Evolutionary conservation across 116 monocot genomes (phyloP).

Genomic region (Iris pallida): DNA sequence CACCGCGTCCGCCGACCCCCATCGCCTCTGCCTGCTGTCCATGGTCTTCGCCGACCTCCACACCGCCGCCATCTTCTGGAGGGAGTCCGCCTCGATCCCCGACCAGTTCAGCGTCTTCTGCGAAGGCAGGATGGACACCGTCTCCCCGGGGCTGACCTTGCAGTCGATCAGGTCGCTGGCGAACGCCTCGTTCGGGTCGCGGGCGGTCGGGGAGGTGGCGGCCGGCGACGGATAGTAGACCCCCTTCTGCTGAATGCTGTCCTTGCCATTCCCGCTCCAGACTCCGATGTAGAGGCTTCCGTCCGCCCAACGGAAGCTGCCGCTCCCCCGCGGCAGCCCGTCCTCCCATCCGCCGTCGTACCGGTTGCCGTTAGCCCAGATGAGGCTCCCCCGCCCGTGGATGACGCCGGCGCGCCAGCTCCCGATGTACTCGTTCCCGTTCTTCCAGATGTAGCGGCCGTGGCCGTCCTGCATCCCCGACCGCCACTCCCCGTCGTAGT

Average conservation of each 20-base stretch:
- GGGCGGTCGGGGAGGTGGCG: constrained; percentile 14
- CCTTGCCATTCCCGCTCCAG: constrained; percentile 14
- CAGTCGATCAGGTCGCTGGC: constrained; percentile 26
- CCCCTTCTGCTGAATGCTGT: constrained; percentile 29
- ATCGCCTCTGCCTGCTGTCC: constrained; percentile 1
- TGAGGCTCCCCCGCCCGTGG: constrained; percentile 25
- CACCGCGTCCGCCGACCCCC: constrained; percentile 19
- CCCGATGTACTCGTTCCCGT: constrained; percentile 44
- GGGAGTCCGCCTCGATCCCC: constrained; percentile 13
- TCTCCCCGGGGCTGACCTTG: constrained; percentile 28
- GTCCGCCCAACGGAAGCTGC: constrained; percentile 47
- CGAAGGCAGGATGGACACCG: constrained; percentile 26
- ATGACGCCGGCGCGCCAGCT: constrained; percentile 34
- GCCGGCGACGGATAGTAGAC: constrained; percentile 41
- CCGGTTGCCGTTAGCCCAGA: constrained; percentile 42
- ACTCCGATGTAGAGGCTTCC: constrained; percentile 46
- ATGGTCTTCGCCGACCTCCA: constrained; percentile 21
- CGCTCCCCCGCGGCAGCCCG: constrained; percentile 38
- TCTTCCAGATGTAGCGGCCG: constrained; percentile 44
- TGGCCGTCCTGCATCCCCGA: constrained; percentile 34
- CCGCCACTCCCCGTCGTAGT: constrained; percentile 58
- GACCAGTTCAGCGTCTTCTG: constrained; percentile 34
- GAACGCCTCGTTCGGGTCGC: constrained; percentile 36
- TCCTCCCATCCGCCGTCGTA: constrained; percentile 66
- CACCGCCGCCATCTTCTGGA: constrained; percentile 21